These are phyloP conservation scores for Psilocybe tampanensis DNA, from an alignment of 768 basidiomycete species.

Conservation along the genomic window DNA sequence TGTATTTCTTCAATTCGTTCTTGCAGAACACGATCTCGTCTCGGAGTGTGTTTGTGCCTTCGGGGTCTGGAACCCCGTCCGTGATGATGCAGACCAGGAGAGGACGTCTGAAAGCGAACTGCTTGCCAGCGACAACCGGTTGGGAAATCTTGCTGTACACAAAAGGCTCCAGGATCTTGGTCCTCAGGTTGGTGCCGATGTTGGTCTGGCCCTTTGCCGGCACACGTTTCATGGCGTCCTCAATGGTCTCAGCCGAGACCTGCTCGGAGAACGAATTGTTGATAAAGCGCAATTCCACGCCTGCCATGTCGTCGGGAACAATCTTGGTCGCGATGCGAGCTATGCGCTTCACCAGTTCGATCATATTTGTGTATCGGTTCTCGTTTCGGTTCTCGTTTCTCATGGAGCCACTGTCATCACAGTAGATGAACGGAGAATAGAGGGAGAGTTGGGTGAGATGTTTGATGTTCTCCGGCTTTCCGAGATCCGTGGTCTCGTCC, in stretches of 20 bases:
- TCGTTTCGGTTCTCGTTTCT: conserved; percentile 12
- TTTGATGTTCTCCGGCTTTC: conserved; percentile 20
- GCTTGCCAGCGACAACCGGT: background rate
- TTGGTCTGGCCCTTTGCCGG: conserved; percentile 6
- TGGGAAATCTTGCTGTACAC: conserved; percentile 6
- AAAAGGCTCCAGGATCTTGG: conserved; percentile 16
- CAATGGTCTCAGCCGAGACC: background rate
- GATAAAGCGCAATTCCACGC: conserved; percentile 27
- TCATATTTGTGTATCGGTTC: too few species aligned
- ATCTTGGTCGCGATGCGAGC: conserved; percentile 24
- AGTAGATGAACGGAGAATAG: conserved; percentile 18
- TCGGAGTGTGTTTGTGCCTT: background rate
- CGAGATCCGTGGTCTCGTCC: conserved; percentile 11
- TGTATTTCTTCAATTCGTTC: background rate
- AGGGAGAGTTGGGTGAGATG: conserved; percentile 23
- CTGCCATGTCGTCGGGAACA: conserved; percentile 23
- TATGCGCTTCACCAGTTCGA: conserved; percentile 15
- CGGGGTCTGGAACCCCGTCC: conserved; percentile 13
- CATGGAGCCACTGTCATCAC: conserved; percentile 27
- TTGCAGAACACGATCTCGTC: conserved; percentile 16
- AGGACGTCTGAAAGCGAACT: conserved; percentile 12
- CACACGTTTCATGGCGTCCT: background rate
- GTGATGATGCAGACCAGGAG: conserved; percentile 18
- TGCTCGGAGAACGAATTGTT: conserved; percentile 10
- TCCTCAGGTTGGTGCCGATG: conserved; percentile 14